Evolutionary conservation across 805 yeast genomes (phyloP).

Genomic region (Candida alai): DNA sequence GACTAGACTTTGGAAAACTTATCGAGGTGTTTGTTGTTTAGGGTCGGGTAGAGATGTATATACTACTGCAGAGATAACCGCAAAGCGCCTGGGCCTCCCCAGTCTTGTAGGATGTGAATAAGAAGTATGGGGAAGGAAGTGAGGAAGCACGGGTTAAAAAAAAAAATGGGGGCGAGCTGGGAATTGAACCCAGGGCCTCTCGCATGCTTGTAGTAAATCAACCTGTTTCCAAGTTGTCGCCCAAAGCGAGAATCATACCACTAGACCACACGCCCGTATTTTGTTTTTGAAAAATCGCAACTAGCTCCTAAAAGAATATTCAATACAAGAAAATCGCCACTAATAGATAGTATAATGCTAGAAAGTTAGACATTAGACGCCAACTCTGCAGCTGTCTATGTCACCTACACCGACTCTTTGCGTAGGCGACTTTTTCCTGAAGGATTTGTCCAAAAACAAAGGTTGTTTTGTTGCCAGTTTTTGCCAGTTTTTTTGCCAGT

Average conservation of each 20-base stretch:
- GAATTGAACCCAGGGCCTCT: constrained; percentile 61
- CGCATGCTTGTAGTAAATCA: constrained; percentile 6
- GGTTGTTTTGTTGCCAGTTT: no score
- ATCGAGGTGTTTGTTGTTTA: constrained; percentile 61
- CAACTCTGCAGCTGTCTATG: no score
- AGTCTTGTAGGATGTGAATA: not conserved
- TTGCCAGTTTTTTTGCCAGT: no score
- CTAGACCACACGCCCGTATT: constrained; percentile 12
- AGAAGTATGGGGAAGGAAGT: not conserved
- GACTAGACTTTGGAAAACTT: constrained; percentile 64
- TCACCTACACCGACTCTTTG: no score
- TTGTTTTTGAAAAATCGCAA: constrained; percentile 1
- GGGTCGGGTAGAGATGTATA: constrained; percentile 2
- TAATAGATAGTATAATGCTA: no score
- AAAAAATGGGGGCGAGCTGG: constrained; percentile 39
- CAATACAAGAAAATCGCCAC: no score
- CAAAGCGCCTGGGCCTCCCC: not conserved
- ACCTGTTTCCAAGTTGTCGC: constrained; percentile 8
- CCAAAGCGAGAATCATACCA: constrained; percentile 24
- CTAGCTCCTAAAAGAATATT: no score
- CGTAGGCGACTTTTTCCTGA: no score
- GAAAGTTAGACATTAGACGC: no score
- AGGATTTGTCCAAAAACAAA: no score
- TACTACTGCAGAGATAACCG: not conserved
- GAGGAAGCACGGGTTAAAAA: not conserved